Percentiles rank a stretch among this genome's conserved stretches.
Evolutionary conservation across 306 rosid genomes (phyloP).

Genomic region (Malus fusca): DNA sequence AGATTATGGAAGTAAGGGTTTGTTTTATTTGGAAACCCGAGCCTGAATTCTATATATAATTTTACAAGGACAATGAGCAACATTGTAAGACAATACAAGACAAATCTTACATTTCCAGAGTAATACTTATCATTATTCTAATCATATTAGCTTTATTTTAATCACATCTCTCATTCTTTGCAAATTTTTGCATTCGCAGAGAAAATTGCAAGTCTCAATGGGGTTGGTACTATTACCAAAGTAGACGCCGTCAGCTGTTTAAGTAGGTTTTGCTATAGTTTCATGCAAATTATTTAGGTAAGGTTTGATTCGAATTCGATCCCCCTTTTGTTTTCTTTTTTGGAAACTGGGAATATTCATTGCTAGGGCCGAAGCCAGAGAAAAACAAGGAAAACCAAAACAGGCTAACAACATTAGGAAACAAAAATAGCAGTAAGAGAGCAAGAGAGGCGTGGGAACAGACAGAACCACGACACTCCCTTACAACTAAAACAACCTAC

Average conservation of each 20-base stretch:
- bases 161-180: background rate
- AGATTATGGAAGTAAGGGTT: background rate
- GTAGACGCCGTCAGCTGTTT: conserved; percentile 15
- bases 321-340: too few relatives aligned
- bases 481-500: too few relatives aligned
- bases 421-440: too few relatives aligned
- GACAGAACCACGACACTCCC: too few relatives aligned
- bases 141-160: background rate
- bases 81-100: background rate
- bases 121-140: background rate
- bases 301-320: too few relatives aligned
- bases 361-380: too few relatives aligned
- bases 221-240: background rate
- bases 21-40: conserved; percentile 2
- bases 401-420: too few relatives aligned
- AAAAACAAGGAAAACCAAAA: too few relatives aligned
- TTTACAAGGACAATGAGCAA: background rate
- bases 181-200: too few relatives aligned
- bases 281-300: background rate
- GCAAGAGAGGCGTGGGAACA: too few relatives aligned
- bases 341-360: too few relatives aligned
- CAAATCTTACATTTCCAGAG: conserved; percentile 1
- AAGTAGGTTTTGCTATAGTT: background rate
- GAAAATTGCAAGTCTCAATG: background rate
- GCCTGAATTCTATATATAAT: background rate